These are phyloP conservation scores for Lolium rigidum DNA, from an alignment of 176 grass and related monocot species.

Conservation along the genomic window DNA sequence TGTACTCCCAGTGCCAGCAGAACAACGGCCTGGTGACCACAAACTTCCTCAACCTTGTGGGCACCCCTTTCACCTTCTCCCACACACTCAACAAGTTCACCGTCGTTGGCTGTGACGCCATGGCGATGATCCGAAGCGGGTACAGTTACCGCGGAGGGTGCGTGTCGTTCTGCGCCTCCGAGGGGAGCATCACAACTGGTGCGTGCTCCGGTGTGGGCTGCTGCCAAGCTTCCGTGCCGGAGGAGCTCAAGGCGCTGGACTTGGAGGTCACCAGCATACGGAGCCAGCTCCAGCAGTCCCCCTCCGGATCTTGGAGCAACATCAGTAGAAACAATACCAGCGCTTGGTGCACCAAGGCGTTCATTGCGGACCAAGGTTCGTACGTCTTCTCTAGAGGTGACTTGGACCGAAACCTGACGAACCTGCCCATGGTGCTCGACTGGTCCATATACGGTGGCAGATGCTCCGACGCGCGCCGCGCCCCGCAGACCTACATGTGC, in stretches of 20 bases:
- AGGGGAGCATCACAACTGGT: slow-evolving; percentile 30
- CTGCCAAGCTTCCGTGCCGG: slow-evolving; percentile 41
- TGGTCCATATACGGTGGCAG: not conserved
- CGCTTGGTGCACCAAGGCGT: slow-evolving; percentile 5
- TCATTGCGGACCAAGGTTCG: slow-evolving; percentile 14
- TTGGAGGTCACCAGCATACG: slow-evolving; percentile 39
- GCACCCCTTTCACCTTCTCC: slow-evolving; percentile 22
- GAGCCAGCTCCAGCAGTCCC: not conserved
- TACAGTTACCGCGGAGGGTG: not conserved
- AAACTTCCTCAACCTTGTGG: not conserved
- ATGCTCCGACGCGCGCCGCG: not conserved
- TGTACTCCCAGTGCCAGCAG: slow-evolving; percentile 16
- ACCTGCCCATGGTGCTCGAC: slow-evolving; percentile 22
- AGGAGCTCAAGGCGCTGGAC: not conserved
- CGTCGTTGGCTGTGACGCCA: slow-evolving; percentile 44
- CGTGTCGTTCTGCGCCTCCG: no score
- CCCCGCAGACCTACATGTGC: slow-evolving; percentile 2
- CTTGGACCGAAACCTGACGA: not conserved
- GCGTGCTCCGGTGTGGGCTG: slow-evolving; percentile 44
- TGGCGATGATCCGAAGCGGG: slow-evolving; percentile 34
- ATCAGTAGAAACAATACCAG: not conserved
- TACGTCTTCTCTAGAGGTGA: slow-evolving; percentile 8
- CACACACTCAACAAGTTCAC: slow-evolving; percentile 49
- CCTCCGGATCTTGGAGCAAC: not conserved
- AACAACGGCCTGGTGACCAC: not conserved